phyloP scores from a whole-genome alignment of 179 eudicot species.

The Silene noctiflora region DNA sequence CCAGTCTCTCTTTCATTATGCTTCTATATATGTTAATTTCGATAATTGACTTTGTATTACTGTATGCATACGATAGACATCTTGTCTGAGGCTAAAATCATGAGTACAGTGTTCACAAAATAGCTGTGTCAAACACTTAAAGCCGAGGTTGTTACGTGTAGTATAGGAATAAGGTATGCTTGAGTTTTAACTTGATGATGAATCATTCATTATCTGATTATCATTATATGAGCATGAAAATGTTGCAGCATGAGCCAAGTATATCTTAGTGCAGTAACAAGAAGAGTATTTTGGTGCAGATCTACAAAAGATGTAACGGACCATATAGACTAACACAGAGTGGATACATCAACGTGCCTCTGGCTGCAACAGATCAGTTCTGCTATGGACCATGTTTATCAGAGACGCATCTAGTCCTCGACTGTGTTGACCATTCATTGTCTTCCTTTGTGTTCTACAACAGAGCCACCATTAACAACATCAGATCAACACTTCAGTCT shows the following conservation, averaged over 20 bases:
- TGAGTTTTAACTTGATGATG: too few relatives aligned
- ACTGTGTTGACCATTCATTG: slow-evolving; percentile 35
- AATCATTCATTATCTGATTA: too few relatives aligned
- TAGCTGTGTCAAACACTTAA: too few relatives aligned
- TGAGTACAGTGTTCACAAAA: too few relatives aligned
- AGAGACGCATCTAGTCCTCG: slow-evolving; percentile 42
- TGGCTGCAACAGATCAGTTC: slow-evolving; percentile 45
- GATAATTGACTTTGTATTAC: too few relatives aligned
- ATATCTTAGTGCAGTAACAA: too few relatives aligned
- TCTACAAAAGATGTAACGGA: slow-evolving; percentile 40
- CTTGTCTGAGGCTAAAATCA: too few relatives aligned
- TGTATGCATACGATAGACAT: too few relatives aligned
- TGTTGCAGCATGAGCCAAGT: background rate
- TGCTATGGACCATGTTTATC: slow-evolving; percentile 51
- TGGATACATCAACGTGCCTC: slow-evolving; percentile 46
- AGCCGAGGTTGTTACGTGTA: too few relatives aligned
- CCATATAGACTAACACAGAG: slow-evolving; percentile 45
- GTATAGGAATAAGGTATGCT: too few relatives aligned
- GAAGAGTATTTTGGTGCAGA: slow-evolving; percentile 21
- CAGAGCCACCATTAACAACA: slow-evolving; percentile 36
- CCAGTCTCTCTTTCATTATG: background rate
- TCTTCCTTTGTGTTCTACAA: slow-evolving; percentile 45
- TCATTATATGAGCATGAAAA: background rate
- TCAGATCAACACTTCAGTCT: slow-evolving; percentile 35
- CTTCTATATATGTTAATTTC: background rate